These are phyloP conservation scores for Aspergillus biplanus DNA, from an alignment of 495 filamentous ascomycete species.

Conservation along the genomic window DNA sequence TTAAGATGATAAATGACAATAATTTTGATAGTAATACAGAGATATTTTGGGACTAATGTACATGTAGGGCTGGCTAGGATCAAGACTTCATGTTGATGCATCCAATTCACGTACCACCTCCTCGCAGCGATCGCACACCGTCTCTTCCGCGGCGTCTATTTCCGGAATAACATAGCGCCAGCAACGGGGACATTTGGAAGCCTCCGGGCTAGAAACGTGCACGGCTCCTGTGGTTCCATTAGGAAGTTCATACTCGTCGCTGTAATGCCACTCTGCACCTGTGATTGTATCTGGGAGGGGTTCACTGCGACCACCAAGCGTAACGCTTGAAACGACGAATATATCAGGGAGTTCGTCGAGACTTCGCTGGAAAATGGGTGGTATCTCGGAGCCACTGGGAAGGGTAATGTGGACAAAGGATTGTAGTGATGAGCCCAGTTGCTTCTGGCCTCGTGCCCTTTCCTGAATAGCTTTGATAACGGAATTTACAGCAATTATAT, in stretches of 20 bases:
- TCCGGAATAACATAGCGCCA: slow-evolving; percentile 72
- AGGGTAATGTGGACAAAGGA: slow-evolving; percentile 62
- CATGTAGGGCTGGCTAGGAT: slow-evolving; percentile 8
- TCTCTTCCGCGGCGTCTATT: slow-evolving; percentile 53
- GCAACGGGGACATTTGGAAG: slow-evolving; percentile 80
- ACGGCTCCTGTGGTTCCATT: slow-evolving; percentile 51
- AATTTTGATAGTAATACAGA: slow-evolving; percentile 15
- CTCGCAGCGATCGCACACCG: slow-evolving; percentile 75
- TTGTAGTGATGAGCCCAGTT: slow-evolving; percentile 74
- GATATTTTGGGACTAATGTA: slow-evolving; percentile 8
- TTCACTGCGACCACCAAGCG: slow-evolving; percentile 43
- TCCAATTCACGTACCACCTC: slow-evolving; percentile 58
- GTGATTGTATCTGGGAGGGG: slow-evolving; percentile 30
- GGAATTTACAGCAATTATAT: slow-evolving; percentile 56
- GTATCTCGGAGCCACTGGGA: slow-evolving; percentile 20
- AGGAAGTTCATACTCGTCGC: slow-evolving; percentile 54
- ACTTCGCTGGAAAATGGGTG: slow-evolving; percentile 55
- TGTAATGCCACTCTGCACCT: slow-evolving; percentile 57
- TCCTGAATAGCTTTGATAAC: slow-evolving; percentile 76
- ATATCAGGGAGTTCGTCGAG: slow-evolving; percentile 67
- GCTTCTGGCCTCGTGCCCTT: slow-evolving; percentile 62
- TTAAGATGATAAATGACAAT: neutral
- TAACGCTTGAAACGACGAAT: slow-evolving; percentile 77
- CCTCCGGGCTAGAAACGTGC: slow-evolving; percentile 67
- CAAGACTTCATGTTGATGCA: slow-evolving; percentile 17